Evolutionary conservation across 305 asterid genomes (phyloP).

Genomic region (Fraxinus nigra): DNA sequence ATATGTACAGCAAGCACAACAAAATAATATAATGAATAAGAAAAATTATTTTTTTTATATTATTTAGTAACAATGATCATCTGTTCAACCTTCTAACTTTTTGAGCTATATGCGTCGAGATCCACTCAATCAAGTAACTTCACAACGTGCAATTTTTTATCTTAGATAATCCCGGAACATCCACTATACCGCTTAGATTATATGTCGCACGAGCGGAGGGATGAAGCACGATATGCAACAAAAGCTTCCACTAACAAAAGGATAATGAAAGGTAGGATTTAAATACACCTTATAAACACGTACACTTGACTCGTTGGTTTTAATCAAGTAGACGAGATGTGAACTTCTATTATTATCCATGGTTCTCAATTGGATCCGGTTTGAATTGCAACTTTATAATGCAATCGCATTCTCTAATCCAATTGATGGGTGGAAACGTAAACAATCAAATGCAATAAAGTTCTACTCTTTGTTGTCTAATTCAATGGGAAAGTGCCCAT

Average conservation of each 20-base stretch:
- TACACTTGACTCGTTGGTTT: not conserved
- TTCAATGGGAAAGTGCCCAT: not conserved
- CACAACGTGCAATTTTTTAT: not conserved
- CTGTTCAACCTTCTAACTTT: not conserved
- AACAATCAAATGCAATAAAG: not conserved
- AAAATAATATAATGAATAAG: not conserved
- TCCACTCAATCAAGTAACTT: not conserved
- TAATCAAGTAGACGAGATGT: not conserved
- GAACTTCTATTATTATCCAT: not conserved
- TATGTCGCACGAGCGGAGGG: not conserved
- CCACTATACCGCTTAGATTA: not conserved
- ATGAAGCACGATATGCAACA: not conserved
- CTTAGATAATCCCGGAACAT: not conserved
- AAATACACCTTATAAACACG: not conserved
- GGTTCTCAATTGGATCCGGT: not conserved
- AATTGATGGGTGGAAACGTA: not conserved
- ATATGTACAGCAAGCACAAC: conserved; percentile 52
- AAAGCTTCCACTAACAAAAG: not conserved
- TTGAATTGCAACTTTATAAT: not conserved
- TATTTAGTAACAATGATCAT: not conserved
- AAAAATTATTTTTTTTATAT: too few species aligned
- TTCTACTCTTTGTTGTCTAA: not conserved
- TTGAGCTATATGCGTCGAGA: not conserved
- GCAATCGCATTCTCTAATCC: not conserved
- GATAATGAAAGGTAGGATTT: not conserved